Evolutionary conservation across 768 basidiomycete species (phyloP).

Genomic region (Asterophora parasitica): DNA sequence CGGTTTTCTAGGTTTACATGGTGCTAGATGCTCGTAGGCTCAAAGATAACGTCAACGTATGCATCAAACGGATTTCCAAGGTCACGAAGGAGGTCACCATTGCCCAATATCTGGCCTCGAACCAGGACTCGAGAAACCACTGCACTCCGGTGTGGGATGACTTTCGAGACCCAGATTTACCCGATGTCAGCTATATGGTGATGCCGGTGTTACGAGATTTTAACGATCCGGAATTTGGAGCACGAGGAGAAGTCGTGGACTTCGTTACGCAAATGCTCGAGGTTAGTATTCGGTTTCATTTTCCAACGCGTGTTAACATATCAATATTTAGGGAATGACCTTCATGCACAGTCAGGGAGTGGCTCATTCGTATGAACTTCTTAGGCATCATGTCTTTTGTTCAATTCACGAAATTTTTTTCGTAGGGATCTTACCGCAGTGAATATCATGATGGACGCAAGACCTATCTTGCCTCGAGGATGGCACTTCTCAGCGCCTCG

Average conservation of each 20-base stretch:
- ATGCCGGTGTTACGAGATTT: conserved; percentile 36
- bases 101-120: conserved; percentile 8
- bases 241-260: conserved; percentile 27
- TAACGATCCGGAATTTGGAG: conserved; percentile 30
- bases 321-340: background rate
- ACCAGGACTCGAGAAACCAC: conserved; percentile 11
- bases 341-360: background rate
- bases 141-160: conserved; percentile 18
- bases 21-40: conserved; percentile 24
- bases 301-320: background rate
- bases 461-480: conserved; percentile 2
- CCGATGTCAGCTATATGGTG: conserved; percentile 18
- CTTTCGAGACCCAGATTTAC: conserved; percentile 12
- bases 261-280: conserved; percentile 26
- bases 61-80: conserved; percentile 23
- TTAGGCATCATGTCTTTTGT: too few species aligned
- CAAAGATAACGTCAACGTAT: conserved; percentile 23
- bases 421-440: conserved; percentile 2
- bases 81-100: conserved; percentile 21
- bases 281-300: background rate
- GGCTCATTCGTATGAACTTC: background rate
- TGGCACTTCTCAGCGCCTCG: background rate
- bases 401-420: background rate
- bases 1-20: conserved; percentile 24
- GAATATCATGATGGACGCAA: conserved; percentile 10